Evolutionary conservation across 805 yeast species (phyloP), one percentile per base, ranked within the genome.

Genomic region (Nakazawaea holstii): DNA sequence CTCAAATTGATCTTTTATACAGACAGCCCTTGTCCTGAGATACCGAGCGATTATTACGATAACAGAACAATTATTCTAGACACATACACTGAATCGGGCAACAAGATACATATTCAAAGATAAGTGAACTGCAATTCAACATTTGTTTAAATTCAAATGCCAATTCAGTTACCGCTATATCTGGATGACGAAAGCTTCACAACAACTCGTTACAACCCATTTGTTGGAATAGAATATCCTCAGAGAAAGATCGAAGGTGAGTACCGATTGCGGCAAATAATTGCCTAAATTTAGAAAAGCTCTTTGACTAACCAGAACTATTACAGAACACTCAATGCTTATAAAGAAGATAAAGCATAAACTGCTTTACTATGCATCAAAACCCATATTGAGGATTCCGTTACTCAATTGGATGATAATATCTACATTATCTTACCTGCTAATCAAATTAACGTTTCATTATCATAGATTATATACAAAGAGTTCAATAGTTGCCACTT

Each of bases 401-500:
- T 48, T 76, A 0, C 54, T 82, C 42, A 85, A 84, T 57, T 74
- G 79, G 67, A 46, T 68, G 13, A 74, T 85, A 14, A 67, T 85
- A 8, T 32, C 62, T 1, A 54, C 76, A 0, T 73, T 84, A 55
- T 73, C 80, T 2, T 56, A 59, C 32, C 67, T 82, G 35, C 61
- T 86, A 10, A 55, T 73, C 46, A 75, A 73, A 48, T 67, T 82
- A 43, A 77, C 87, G 7, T 70, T 78, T 28, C 70, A 73, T 44
- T 85, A 84, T 58, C 80, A 80, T 44, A 69, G 67, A 8, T 58
- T 84, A 47, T 90, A 90, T 61, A 74, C 76, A 51, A 72, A 67
- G 49, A 79, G 80, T 41, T 82, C 94, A 1, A 64, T 89, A 29
- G 61, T 84, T n/a, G 88, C 97, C 13, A 87, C 90, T 33, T 77